These are phyloP conservation scores for Hypoxylon perforatum DNA, from an alignment of 495 filamentous ascomycete genomes.

Conservation along the genomic window DNA sequence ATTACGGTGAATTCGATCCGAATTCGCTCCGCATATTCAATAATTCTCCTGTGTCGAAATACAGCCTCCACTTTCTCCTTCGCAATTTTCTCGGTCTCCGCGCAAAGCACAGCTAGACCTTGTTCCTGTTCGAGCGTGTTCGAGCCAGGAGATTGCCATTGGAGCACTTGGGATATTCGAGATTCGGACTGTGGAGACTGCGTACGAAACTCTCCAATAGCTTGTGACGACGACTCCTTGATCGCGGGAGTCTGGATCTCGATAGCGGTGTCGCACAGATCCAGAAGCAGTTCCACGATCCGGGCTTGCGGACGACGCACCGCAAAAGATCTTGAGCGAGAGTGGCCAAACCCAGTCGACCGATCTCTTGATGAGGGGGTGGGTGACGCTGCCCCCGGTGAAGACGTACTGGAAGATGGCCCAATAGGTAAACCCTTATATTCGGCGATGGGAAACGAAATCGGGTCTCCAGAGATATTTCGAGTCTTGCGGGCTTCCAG, in stretches of 20 bases:
- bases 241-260: conserved; percentile 94
- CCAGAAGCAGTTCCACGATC: conserved; percentile 92
- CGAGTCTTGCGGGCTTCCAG: conserved; percentile 84
- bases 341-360: conserved; percentile 77
- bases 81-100: conserved; percentile 85
- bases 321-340: conserved; percentile 82
- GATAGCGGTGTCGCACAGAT: conserved; percentile 93
- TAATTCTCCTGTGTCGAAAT: conserved; percentile 87
- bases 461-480: conserved; percentile 68
- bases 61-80: conserved; percentile 92
- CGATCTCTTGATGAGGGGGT: conserved; percentile 81
- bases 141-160: conserved; percentile 93
- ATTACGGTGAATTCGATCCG: conserved; percentile 89
- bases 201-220: conserved; percentile 79
- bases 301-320: conserved; percentile 87
- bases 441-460: conserved; percentile 72
- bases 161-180: conserved; percentile 88
- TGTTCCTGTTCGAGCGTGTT: conserved; percentile 95
- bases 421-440: conserved; percentile 94
- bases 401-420: conserved; percentile 70
- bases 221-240: conserved; percentile 78
- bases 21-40: conserved; percentile 96
- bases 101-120: conserved; percentile 85
- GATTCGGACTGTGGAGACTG: conserved; percentile 96
- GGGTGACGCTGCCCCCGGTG: conserved; percentile 72